A percentile compares a stretch with the other conserved stretches of the same genome.
phyloP scores from a whole-genome alignment of 2,329 filamentous ascomycete species.

The Nemania diffusa region DNA sequence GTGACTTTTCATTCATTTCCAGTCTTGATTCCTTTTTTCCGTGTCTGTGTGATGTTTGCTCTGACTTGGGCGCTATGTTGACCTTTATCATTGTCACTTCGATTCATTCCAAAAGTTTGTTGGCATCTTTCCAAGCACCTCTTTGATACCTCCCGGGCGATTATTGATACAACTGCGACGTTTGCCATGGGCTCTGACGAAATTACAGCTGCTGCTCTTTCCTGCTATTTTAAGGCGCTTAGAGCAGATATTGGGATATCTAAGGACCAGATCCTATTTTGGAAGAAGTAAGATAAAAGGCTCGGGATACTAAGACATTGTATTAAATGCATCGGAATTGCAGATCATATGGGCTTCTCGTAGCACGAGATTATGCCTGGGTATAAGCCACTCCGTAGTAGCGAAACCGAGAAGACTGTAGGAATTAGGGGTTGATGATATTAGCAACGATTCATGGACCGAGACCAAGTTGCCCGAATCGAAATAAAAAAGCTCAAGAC shows the following conservation, averaged over 20 bases:
- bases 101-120: slow-evolving; percentile 46
- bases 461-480: slow-evolving; percentile 23
- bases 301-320: slow-evolving; percentile 33
- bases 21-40: slow-evolving; percentile 44
- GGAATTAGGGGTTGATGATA: slow-evolving; percentile 15
- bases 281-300: slow-evolving; percentile 25
- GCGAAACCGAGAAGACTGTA: slow-evolving; percentile 22
- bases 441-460: slow-evolving; percentile 17
- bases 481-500: slow-evolving; percentile 12
- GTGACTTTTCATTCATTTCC: slow-evolving; percentile 42
- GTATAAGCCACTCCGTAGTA: slow-evolving; percentile 28
- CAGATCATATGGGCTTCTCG: slow-evolving; percentile 27
- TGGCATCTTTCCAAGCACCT: slow-evolving; percentile 47
- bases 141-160: slow-evolving; percentile 51
- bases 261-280: slow-evolving; percentile 30
- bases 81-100: slow-evolving; percentile 40
- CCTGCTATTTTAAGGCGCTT: slow-evolving; percentile 20
- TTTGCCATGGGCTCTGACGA: slow-evolving; percentile 46
- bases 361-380: slow-evolving; percentile 30
- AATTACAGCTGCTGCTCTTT: slow-evolving; percentile 40
- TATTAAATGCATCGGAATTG: slow-evolving; percentile 32
- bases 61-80: slow-evolving; percentile 35
- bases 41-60: slow-evolving; percentile 45
- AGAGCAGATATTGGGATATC: slow-evolving; percentile 31
- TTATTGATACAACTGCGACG: slow-evolving; percentile 46